Conservation (phyloP, 129 eudicot genomes). For the Arctium minus region DNA sequence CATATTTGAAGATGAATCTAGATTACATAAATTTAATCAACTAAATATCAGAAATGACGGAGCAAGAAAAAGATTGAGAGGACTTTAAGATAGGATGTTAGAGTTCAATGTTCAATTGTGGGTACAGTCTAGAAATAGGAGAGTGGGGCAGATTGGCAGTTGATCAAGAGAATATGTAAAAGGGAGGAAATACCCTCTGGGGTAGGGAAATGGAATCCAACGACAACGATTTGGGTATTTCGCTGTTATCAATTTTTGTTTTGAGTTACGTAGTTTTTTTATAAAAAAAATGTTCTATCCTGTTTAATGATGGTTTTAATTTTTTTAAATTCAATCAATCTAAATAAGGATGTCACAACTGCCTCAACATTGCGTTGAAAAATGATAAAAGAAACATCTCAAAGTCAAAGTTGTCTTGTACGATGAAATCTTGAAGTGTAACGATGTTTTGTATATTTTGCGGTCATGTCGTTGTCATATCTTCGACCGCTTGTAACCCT, state of each 20-base stretch:
- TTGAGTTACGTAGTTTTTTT: background rate
- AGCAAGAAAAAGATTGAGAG: background rate
- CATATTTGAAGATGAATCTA: background rate
- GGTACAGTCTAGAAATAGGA: background rate
- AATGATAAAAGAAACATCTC: background rate
- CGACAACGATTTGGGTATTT: background rate
- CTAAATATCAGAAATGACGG: background rate
- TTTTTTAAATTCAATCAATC: background rate
- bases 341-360: background rate
- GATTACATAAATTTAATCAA: background rate
- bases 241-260: background rate
- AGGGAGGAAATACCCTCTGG: background rate
- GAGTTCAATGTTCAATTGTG: background rate
- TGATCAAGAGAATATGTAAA: background rate
- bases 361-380: background rate
- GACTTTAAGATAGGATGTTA: background rate
- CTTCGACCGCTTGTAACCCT: background rate
- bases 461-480: background rate
- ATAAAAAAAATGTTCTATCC: background rate
- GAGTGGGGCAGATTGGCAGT: background rate
- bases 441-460: conserved; percentile 6
- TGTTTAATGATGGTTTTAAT: background rate
- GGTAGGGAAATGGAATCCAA: background rate
- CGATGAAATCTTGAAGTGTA: conserved; percentile 8
- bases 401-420: conserved; percentile 1